phyloP scores from a whole-genome alignment of 345 rosid species.

The Eucalyptus brandiana region DNA sequence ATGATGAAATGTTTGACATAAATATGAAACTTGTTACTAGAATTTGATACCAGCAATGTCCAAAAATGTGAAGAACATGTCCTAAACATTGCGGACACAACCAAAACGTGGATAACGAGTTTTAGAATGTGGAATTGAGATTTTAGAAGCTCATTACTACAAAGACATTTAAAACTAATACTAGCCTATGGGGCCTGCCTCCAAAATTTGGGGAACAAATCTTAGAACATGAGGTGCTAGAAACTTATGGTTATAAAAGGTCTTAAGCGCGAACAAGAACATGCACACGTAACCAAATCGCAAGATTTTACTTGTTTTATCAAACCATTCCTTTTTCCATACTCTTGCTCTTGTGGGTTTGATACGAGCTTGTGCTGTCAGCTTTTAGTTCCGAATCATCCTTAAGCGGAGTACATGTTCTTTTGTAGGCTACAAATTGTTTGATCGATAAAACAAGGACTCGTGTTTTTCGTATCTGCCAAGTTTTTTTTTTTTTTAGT shows the following conservation, averaged over 20 bases:
- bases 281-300: not conserved
- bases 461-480: not conserved
- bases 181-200: not conserved
- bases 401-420: too few relatives aligned
- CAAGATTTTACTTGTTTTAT: not conserved
- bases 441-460: not conserved
- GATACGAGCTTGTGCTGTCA: not conserved
- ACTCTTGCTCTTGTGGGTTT: not conserved
- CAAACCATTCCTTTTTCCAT: not conserved
- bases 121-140: not conserved
- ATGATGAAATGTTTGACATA: not conserved
- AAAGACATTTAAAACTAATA: not conserved
- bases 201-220: not conserved
- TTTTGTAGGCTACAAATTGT: not conserved
- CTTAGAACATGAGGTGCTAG: not conserved
- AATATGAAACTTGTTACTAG: not conserved
- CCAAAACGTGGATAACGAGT: not conserved
- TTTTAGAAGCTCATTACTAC: not conserved
- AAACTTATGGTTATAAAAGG: not conserved
- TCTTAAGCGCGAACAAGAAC: not conserved
- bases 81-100: not conserved
- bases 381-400: not conserved
- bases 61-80: not conserved
- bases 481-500: too few relatives aligned
- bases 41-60: not conserved